A percentile compares a stretch with the other conserved stretches of the same genome.
These are phyloP conservation scores for Lactarius trivialis DNA, from an alignment of 768 basidiomycete genomes.

Conservation along the genomic window DNA sequence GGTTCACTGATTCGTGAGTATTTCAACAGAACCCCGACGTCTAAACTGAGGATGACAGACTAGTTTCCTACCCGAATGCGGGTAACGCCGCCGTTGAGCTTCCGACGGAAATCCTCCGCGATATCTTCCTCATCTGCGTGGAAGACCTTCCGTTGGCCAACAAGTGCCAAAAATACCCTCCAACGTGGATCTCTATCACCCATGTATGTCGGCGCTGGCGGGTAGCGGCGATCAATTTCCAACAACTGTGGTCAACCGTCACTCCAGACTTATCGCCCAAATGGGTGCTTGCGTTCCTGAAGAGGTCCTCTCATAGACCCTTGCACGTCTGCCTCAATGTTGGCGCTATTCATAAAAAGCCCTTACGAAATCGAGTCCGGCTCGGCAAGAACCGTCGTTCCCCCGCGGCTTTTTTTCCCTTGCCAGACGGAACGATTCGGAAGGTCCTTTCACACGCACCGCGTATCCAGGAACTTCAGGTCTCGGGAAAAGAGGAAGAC, in stretches of 20 bases:
- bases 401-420: neutral
- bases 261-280: slow-evolving; percentile 3
- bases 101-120: slow-evolving; percentile 3
- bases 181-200: slow-evolving; percentile 1
- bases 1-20: neutral
- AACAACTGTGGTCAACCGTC: slow-evolving; percentile 1
- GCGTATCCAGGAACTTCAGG: slow-evolving; percentile 2
- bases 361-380: neutral
- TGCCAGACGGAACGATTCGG: neutral
- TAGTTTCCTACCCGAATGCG: neutral
- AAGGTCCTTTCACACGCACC: neutral
- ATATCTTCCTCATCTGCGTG: neutral
- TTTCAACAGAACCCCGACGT: neutral
- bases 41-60: neutral
- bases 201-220: slow-evolving; percentile 9
- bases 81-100: slow-evolving; percentile 1
- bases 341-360: neutral
- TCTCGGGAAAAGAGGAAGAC: neutral
- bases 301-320: slow-evolving; percentile 2
- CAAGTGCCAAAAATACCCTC: neutral
- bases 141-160: neutral
- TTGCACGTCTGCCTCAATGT: neutral
- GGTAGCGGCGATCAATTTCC: neutral
- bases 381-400: neutral
- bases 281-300: slow-evolving; percentile 1